Percentiles rank a stretch among this genome's conserved stretches.
Evolutionary conservation across 306 rosid species (phyloP).

Genomic region (Ochetophila trinervis): DNA sequence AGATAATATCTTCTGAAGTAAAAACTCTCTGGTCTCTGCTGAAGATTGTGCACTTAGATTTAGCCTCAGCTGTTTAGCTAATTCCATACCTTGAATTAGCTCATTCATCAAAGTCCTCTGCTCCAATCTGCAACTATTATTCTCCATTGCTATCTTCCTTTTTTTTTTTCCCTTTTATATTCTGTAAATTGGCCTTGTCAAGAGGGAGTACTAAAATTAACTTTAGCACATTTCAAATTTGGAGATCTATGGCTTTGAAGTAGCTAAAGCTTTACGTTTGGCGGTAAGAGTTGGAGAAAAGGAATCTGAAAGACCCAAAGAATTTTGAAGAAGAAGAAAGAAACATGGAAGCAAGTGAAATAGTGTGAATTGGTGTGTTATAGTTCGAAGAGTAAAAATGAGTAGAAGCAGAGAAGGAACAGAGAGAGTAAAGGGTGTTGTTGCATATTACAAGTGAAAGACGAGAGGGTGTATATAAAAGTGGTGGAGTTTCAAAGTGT

Average conservation of each 20-base stretch:
- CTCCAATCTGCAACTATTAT: constrained; percentile 38
- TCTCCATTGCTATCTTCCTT: constrained; percentile 43
- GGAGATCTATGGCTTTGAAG: constrained; percentile 18
- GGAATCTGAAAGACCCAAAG: constrained; percentile 21
- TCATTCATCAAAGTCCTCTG: constrained; percentile 49
- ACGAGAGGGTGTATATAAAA: constrained; percentile 28
- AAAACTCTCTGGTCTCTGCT: constrained; percentile 36
- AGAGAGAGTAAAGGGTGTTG: neutral
- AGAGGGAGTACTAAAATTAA: neutral
- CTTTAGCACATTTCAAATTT: neutral
- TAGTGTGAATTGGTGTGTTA: neutral
- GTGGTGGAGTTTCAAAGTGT: neutral
- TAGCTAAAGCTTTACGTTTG: constrained; percentile 20
- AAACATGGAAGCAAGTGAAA: constrained; percentile 27
- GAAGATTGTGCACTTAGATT: constrained; percentile 37
- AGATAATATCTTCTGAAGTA: constrained; percentile 55
- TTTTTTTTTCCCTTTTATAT: neutral
- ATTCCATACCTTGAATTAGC: constrained; percentile 69
- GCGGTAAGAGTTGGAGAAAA: constrained; percentile 19
- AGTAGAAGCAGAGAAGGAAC: constrained; percentile 4
- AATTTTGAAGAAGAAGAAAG: constrained; percentile 24
- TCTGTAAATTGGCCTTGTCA: neutral
- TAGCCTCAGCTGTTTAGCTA: constrained; percentile 55
- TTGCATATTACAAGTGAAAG: constrained; percentile 14
- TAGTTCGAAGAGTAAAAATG: neutral